phyloP scores from a whole-genome alignment of 306 rosid species.

The Sicyos baderoa region DNA sequence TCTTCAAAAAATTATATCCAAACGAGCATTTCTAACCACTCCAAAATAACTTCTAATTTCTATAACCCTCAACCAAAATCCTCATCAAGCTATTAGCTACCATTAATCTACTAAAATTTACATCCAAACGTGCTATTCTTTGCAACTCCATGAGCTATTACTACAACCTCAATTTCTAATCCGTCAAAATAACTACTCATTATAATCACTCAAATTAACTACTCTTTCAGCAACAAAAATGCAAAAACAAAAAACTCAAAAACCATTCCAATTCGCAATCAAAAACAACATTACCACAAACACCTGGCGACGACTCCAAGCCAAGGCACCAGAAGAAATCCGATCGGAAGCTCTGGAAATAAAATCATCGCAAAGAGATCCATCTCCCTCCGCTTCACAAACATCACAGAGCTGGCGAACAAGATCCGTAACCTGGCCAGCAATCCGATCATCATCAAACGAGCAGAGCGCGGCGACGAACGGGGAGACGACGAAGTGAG shows the following conservation, averaged over 20 bases:
- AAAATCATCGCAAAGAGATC: slow-evolving; percentile 37
- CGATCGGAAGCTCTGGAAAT: slow-evolving; percentile 46
- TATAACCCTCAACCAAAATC: too few species aligned
- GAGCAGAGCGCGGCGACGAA: slow-evolving; percentile 54
- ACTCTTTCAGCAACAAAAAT: too few species aligned
- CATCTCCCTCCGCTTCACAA: slow-evolving; percentile 13
- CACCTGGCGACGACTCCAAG: slow-evolving; percentile 67
- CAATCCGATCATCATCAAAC: slow-evolving; percentile 61
- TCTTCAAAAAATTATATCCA: too few species aligned
- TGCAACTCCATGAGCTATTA: too few species aligned
- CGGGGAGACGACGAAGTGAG: slow-evolving; percentile 67
- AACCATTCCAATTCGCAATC: neutral
- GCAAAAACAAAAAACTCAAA: neutral
- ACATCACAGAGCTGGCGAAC: slow-evolving; percentile 35
- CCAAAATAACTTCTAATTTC: too few species aligned
- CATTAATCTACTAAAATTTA: too few species aligned
- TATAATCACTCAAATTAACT: too few species aligned
- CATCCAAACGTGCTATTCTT: too few species aligned
- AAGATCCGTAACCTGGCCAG: slow-evolving; percentile 45
- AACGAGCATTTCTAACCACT: too few species aligned
- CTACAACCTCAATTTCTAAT: too few species aligned
- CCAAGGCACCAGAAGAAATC: slow-evolving; percentile 47
- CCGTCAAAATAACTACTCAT: too few species aligned
- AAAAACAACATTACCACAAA: slow-evolving; percentile 36
- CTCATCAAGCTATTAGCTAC: too few species aligned